Evolutionary conservation across 2,329 filamentous ascomycete genomes (phyloP).

Genomic region (Leptographium galeiforme): DNA sequence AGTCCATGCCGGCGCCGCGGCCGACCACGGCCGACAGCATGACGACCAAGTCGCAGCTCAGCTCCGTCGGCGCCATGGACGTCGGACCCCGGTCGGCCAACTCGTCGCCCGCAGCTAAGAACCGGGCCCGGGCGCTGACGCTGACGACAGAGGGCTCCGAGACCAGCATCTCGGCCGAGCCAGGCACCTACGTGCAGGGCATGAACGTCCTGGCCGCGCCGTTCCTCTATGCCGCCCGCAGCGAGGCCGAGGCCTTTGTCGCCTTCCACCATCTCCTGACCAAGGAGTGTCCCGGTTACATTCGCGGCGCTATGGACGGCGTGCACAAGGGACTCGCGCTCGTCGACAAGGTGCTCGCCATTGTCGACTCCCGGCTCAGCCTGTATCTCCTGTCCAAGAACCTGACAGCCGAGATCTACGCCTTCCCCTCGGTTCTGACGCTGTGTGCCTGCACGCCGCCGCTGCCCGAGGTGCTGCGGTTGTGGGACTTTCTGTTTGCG

Average conservation of each 20-base stretch:
- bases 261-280: conserved; percentile 83
- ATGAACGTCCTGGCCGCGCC: conserved; percentile 98
- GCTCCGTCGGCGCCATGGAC: not conserved
- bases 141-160: conserved; percentile 53
- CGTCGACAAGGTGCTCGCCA: conserved; percentile 81
- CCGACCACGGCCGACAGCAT: not conserved
- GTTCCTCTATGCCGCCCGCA: conserved; percentile 86
- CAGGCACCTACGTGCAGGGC: conserved; percentile 89
- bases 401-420: conserved; percentile 87
- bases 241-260: conserved; percentile 87
- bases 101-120: conserved; percentile 32
- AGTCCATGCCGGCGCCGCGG: conserved; percentile 10
- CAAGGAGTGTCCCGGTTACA: conserved; percentile 81
- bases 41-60: not conserved
- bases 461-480: conserved; percentile 75
- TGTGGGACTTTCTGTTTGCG: conserved; percentile 97
- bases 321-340: conserved; percentile 85
- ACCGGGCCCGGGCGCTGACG: conserved; percentile 41
- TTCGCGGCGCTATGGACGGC: conserved; percentile 91
- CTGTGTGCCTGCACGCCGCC: conserved; percentile 93
- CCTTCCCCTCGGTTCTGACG: conserved; percentile 88
- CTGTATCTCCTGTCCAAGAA: conserved; percentile 74
- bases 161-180: conserved; percentile 41
- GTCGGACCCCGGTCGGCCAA: conserved; percentile 19
- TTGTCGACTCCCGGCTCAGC: conserved; percentile 81